A percentile compares a stretch with the other conserved stretches of the same genome.
These are phyloP conservation scores for Planoprotostelium fungivorum DNA, from an alignment of 78 protist genomes.

Conservation along the genomic window DNA sequence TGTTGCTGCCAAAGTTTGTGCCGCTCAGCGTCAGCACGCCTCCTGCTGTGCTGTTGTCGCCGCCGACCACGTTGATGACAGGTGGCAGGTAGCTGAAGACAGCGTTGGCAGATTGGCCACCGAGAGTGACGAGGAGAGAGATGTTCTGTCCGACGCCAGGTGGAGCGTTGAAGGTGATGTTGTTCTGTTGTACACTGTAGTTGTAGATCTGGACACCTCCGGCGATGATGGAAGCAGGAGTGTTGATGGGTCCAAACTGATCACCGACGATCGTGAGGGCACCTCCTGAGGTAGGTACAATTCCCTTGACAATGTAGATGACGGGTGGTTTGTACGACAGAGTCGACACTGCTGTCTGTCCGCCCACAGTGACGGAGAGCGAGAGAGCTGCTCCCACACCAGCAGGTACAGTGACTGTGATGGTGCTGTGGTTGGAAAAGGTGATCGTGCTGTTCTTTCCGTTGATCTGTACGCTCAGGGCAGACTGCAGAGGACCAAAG, in stretches of 20 bases:
- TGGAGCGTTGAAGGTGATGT: not conserved
- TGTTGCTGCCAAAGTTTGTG: conserved; percentile 1
- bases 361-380: not conserved
- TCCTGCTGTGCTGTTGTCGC: too few relatives aligned
- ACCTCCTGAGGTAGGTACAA: not conserved
- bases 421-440: too few relatives aligned
- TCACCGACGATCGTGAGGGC: not conserved
- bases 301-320: not conserved
- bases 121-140: not conserved
- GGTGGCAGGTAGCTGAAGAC: not conserved
- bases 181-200: too few relatives aligned
- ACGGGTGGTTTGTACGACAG: not conserved
- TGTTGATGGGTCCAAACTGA: too few relatives aligned
- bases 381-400: not conserved
- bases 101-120: not conserved
- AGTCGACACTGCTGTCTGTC: not conserved
- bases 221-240: too few relatives aligned
- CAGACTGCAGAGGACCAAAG: too few relatives aligned
- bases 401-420: not conserved
- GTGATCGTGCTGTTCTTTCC: too few relatives aligned
- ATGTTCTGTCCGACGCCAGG: not conserved
- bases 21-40: too few relatives aligned
- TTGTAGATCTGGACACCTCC: too few relatives aligned
- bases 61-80: not conserved
- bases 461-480: too few relatives aligned